phyloP scores from a whole-genome alignment of 2,329 filamentous ascomycete genomes.

The Bipolaris victoriae region DNA sequence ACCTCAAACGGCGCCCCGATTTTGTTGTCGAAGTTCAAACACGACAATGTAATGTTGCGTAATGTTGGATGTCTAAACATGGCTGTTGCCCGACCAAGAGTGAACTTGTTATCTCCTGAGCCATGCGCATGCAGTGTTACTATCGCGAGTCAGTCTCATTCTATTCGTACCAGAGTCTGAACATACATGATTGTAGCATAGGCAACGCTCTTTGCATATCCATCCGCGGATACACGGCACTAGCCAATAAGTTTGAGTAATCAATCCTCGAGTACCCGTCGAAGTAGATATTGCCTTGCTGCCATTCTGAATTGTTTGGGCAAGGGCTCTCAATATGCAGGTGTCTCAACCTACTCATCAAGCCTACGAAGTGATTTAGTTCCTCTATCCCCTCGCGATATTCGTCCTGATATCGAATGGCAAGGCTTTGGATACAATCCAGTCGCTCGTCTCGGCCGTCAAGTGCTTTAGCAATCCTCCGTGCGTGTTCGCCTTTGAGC shows the following conservation, averaged over 20 bases:
- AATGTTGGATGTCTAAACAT: constrained; percentile 46
- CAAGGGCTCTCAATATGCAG: constrained; percentile 45
- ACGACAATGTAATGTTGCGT: constrained; percentile 41
- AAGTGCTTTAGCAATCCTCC: constrained; percentile 29
- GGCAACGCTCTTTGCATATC: constrained; percentile 25
- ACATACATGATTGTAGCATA: constrained; percentile 43
- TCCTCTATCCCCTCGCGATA: constrained; percentile 38
- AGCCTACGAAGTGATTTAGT: constrained; percentile 34
- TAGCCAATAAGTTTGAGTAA: constrained; percentile 39
- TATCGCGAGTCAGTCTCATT: constrained; percentile 20
- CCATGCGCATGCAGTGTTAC: constrained; percentile 46
- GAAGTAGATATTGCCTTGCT: constrained; percentile 24
- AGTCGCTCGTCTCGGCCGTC: constrained; percentile 31
- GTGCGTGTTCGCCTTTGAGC: constrained; percentile 35
- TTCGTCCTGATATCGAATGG: constrained; percentile 35
- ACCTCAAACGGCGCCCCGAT: constrained; percentile 19
- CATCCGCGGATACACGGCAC: constrained; percentile 28
- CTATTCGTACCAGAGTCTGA: neutral
- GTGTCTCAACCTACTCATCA: constrained; percentile 39
- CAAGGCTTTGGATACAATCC: constrained; percentile 36
- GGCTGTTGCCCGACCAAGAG: constrained; percentile 31
- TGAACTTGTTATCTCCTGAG: constrained; percentile 34
- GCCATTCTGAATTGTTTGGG: constrained; percentile 46
- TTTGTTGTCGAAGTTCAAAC: constrained; percentile 37
- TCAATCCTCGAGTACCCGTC: constrained; percentile 40